Evolutionary conservation across 2,329 filamentous ascomycete genomes (phyloP), one percentile per base, ranked within the genome.

Genomic region (Fusarium napiforme): DNA sequence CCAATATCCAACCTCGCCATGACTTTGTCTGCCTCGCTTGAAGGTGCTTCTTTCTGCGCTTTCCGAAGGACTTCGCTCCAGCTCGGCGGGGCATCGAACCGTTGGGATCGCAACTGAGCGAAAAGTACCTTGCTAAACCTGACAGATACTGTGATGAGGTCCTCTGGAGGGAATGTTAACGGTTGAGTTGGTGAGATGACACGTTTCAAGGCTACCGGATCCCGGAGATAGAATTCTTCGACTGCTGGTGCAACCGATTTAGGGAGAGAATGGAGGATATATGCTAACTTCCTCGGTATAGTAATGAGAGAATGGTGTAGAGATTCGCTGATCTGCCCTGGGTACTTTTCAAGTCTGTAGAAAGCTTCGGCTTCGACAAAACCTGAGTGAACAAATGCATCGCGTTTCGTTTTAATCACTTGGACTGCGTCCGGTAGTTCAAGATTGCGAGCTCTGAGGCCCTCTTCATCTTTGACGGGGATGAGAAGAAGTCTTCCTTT

Each of bases 221-320:
- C 95, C 69, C 96, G 91, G 19, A 97, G 87, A 81, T 98, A 98
- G 82, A 99, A 98, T 2, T 93, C 91, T 81, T 99, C 97, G 6
- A 96, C 89, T 3, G 94, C 95, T 0, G 95, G 91, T 5, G 95
- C 92, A 64, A 98, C 91, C 67, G 93, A 91, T 21, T 91, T 88
- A 1, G 95, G 93, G 28, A 91, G 90, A 47, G 89, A 84, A 76
- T 96, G 93, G 5, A 99, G 84, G 42, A 98, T 86, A 74, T 92
- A 92, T 11, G 95, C 96, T 34, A 97, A 83, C 74, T 92, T 95
- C 66, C 96, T 90, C 0, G 96, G 96, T 37, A 99, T 87, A 0
- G 89, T 92, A 32, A 94, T 84, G 8, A 91, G 82, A 2, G 93
- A 88, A 78, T 92, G 87, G 81, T 99, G 96, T n/a, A 94, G 85